Base-by-base conservation (phyloP, 176 grass and related monocot genomes). In the Aegilops speltoides region DNA sequence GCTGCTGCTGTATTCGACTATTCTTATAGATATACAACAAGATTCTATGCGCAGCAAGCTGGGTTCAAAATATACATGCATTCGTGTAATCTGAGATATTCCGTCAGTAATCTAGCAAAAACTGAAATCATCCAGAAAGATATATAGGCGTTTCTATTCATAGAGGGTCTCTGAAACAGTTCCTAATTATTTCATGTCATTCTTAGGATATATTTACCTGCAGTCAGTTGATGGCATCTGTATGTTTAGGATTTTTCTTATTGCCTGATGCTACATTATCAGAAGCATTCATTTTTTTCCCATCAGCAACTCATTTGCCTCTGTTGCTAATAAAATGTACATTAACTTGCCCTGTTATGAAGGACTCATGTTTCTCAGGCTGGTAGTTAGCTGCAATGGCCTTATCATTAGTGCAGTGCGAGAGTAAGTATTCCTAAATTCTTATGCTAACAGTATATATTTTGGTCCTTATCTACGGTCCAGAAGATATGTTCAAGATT, bases 361-460 rank as follows among this genome's bases (percentile, higher is more conserved):
- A 98, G 96, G 96, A 95, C 94, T 73, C 88, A 95, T 86, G 94
- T 98, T 93, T 66, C 90, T 96, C 50, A 89, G 91, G 70, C 86
- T 96, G 56, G 92, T 98, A 19, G 88, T 98, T 86, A 98, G 94
- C 86, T 96, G 87, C 84, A 95, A 91, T 86, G 96, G 92, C 38
- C 90, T 98, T 81, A 98, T 79, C 69, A 92, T 98, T 80, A 85
- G 79, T 50, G 91, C 87, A 43, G 10, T 10, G 41, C 41, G 10
- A 6, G 41, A 43, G 41, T 43, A 43, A 43, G 10, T 43, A 3
- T 43, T 43, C 41, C 12, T 43, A 43, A 43, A 41, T 12, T 45
- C 41, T 43, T 43, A 43, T 45, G 43, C 43, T 45, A 45, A 45
- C 3, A 45, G 12, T 13, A 45, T 13, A 45, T 45, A 45, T 45